Evolutionary conservation across 2,329 filamentous ascomycete genomes (phyloP), one percentile per base, ranked within the genome.

Genomic region (Exophiala phaeomuriformis): DNA sequence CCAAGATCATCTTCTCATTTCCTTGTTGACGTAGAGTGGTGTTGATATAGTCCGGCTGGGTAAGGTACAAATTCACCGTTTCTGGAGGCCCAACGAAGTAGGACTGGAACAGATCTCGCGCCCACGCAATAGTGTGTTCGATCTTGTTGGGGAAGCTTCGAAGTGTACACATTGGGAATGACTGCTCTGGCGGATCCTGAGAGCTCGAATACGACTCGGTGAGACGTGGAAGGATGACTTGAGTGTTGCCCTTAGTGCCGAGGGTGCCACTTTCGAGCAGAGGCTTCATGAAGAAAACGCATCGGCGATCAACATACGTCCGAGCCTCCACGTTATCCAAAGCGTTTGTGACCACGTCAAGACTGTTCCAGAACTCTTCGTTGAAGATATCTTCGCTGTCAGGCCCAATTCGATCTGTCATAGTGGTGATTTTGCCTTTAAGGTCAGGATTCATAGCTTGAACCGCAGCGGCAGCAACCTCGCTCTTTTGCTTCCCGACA

Each of bases 181-280:
- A 95, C 75, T 96, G 90, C 77, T 98, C 94, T 0, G 93, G 93
- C 1, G 93, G 93, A 69, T 98, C 94, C 69, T 96, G 91, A 19
- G 93, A 97, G 65, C 85, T 89, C 0, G 93, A 96, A 75, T 98
- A 98, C 1, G 93, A 97, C 71, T 98, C 94, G 0, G 93, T 97
- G 59, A 96, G 75, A 63, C 83, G 81, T 7, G 93, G 94, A 53
- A 98, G 79, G 46, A 98, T 84, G 55, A 98, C 93, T 67, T 98
- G 93, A 4, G 90, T 95, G 74, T 98, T 98, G 66, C 93, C 93
- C 78, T 98, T 98, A 54, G 94, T 97, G 48, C 93, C 93, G n/a
- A 98, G 81, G 35, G 93, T 98, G 60, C 93, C 93, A 67, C 90
- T 96, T 77, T 98, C 93, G 6, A 98, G 81, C 3, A 98, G 77